A percentile compares a stretch with the other conserved stretches of the same genome.
These are phyloP conservation scores for Talaromyces marneffei DNA, from an alignment of 2,329 filamentous ascomycete species.

Conservation along the genomic window DNA sequence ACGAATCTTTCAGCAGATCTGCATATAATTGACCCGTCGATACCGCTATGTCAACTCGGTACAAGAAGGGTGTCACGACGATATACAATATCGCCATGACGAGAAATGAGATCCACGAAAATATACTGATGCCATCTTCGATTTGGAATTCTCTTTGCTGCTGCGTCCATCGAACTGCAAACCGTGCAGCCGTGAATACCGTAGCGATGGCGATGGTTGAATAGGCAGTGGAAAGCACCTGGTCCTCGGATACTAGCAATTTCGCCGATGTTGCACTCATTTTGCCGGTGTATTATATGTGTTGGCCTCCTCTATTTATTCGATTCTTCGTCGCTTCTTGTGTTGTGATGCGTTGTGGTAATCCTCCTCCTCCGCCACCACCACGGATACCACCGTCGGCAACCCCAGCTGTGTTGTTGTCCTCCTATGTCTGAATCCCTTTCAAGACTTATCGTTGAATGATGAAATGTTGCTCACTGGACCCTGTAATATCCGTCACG, in stretches of 20 bases:
- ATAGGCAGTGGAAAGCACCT: conserved; percentile 17
- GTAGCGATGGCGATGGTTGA: conserved; percentile 18
- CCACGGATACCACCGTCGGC: neutral
- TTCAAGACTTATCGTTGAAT: neutral
- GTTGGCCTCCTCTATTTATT: neutral
- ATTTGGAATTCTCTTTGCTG: conserved; percentile 8
- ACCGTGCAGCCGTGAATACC: conserved; percentile 16
- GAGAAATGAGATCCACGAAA: conserved; percentile 24
- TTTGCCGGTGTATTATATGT: neutral
- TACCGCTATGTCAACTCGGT: conserved; percentile 24
- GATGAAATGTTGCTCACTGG: neutral
- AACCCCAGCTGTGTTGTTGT: neutral
- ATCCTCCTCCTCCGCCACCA: neutral
- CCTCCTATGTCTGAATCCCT: neutral
- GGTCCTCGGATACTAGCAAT: conserved; percentile 8
- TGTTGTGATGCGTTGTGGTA: neutral
- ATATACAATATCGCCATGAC: conserved; percentile 30
- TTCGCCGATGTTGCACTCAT: conserved; percentile 10
- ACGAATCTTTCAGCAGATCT: conserved; percentile 26
- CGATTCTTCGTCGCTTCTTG: neutral
- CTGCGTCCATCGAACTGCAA: conserved; percentile 9
- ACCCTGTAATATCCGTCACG: neutral
- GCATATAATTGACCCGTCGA: conserved; percentile 22
- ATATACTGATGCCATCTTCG: conserved; percentile 14
- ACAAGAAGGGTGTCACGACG: conserved; percentile 30